Percentiles rank a stretch among this genome's conserved stretches.
Evolutionary conservation across 345 rosid species (phyloP).

Genomic region (Litchi chinensis): DNA sequence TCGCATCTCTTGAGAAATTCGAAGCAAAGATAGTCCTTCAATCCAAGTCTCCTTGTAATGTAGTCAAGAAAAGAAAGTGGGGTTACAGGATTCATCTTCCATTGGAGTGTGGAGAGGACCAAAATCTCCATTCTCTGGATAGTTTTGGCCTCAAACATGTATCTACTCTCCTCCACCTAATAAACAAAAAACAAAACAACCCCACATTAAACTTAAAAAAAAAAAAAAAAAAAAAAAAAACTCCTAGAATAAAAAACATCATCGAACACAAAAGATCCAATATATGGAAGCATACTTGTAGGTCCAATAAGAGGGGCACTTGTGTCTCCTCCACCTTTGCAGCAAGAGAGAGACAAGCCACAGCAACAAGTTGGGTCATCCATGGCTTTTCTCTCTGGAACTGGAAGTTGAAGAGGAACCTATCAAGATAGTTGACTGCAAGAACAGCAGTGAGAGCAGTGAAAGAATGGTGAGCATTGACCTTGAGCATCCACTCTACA

Average conservation of each 20-base stretch:
- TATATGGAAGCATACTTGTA: constrained; percentile 48
- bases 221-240: too few relatives aligned
- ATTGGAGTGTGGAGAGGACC: constrained; percentile 68
- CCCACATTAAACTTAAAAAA: too few relatives aligned
- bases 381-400: constrained; percentile 55
- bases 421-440: constrained; percentile 71
- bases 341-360: constrained; percentile 74
- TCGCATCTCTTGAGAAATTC: constrained; percentile 63
- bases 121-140: constrained; percentile 73
- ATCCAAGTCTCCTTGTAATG: constrained; percentile 61
- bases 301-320: constrained; percentile 64
- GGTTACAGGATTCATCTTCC: constrained; percentile 84
- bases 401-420: constrained; percentile 49
- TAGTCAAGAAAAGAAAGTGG: constrained; percentile 65
- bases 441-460: constrained; percentile 57
- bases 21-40: constrained; percentile 50
- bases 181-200: constrained; percentile 15
- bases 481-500: constrained; percentile 55
- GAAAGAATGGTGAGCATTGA: constrained; percentile 54
- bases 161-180: constrained; percentile 61
- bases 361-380: constrained; percentile 67
- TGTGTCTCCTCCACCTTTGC: constrained; percentile 68
- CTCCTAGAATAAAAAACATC: too few relatives aligned
- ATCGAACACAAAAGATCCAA: neutral
- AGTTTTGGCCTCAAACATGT: constrained; percentile 62